Evolutionary conservation across 2,329 filamentous ascomycete species (phyloP).

Genomic region (Dothiorella sarmentorum): DNA sequence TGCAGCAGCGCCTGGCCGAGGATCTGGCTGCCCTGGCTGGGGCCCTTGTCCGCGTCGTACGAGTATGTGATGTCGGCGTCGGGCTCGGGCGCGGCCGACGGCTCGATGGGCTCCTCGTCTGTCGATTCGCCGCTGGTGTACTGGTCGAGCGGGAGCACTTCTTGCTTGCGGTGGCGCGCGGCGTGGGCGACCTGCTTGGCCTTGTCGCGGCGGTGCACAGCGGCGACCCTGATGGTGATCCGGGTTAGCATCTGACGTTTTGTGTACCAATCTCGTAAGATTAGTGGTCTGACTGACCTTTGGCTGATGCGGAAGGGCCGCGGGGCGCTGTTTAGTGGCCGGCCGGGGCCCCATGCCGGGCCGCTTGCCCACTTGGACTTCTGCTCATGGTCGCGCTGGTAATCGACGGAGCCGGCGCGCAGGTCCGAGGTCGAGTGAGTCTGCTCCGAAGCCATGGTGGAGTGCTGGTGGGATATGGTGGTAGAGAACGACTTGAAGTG

Average conservation of each 20-base stretch:
- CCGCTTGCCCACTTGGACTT: slow-evolving; percentile 52
- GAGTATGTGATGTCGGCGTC: slow-evolving; percentile 53
- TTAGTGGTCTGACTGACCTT: neutral
- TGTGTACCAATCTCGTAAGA: too few species aligned
- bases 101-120: slow-evolving; percentile 44
- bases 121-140: slow-evolving; percentile 40
- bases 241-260: neutral
- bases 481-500: slow-evolving; percentile 20
- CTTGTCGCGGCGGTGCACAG: slow-evolving; percentile 10
- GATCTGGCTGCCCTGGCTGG: slow-evolving; percentile 55
- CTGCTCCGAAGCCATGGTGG: slow-evolving; percentile 46
- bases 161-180: slow-evolving; percentile 35
- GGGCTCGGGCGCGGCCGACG: slow-evolving; percentile 42
- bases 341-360: slow-evolving; percentile 37
- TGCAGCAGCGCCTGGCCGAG: slow-evolving; percentile 55
- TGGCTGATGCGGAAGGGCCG: slow-evolving; percentile 33
- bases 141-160: slow-evolving; percentile 28
- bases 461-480: slow-evolving; percentile 23
- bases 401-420: slow-evolving; percentile 52
- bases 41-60: slow-evolving; percentile 50
- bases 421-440: slow-evolving; percentile 50
- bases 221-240: neutral
- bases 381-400: slow-evolving; percentile 48
- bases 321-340: slow-evolving; percentile 32
- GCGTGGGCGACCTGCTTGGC: slow-evolving; percentile 7